These are phyloP conservation scores for Agapanthus africanus DNA, from an alignment of 106 monocot genomes.

Conservation along the genomic window DNA sequence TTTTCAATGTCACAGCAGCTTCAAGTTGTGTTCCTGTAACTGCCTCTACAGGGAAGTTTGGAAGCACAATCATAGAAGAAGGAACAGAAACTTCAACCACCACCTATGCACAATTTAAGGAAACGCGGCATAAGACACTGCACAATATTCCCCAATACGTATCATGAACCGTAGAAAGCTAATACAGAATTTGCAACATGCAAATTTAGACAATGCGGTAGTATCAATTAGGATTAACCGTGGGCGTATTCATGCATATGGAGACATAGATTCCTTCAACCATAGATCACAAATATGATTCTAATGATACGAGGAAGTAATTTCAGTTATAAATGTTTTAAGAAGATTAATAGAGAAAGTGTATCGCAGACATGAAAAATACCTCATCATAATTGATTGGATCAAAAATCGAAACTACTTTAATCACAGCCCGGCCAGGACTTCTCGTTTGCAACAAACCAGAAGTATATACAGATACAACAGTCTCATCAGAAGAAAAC, in stretches of 20 bases:
- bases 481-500: slow-evolving; percentile 56
- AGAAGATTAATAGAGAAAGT: slow-evolving; percentile 2
- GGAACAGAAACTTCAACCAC: slow-evolving; percentile 71
- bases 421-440: slow-evolving; percentile 61
- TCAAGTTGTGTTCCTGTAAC: slow-evolving; percentile 58
- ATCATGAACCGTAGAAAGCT: neutral
- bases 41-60: slow-evolving; percentile 69
- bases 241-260: neutral
- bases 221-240: neutral
- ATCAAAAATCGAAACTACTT: slow-evolving; percentile 70
- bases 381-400: slow-evolving; percentile 86
- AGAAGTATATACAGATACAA: slow-evolving; percentile 54
- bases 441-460: slow-evolving; percentile 42
- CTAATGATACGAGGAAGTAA: neutral
- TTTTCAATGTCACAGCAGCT: slow-evolving; percentile 62
- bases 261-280: neutral
- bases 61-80: slow-evolving; percentile 55
- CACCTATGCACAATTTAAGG: slow-evolving; percentile 27
- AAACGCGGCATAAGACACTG: neutral
- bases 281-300: neutral
- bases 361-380: neutral
- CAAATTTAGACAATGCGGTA: neutral
- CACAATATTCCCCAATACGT: neutral
- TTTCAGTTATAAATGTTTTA: neutral
- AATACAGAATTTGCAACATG: neutral